Evolutionary conservation across 2,329 filamentous ascomycete genomes (phyloP).

Genomic region (Colletotrichum gloeosporioides): DNA sequence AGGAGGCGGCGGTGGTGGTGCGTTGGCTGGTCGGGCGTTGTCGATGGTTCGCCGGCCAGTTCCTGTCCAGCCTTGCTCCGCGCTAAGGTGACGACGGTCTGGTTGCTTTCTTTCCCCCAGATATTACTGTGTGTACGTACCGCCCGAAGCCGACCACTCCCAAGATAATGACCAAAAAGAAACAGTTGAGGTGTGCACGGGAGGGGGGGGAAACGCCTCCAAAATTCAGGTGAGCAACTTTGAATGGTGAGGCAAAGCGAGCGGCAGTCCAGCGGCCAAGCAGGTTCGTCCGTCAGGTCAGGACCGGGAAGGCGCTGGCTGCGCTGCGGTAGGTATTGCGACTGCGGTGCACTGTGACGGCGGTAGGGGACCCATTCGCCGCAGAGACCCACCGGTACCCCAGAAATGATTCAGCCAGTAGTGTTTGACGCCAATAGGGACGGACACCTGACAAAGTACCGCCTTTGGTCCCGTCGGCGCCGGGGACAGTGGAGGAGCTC

Average conservation of each 20-base stretch:
- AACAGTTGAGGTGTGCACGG: neutral
- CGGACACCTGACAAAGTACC: neutral
- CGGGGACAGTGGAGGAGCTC: neutral
- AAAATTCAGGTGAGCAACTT: neutral
- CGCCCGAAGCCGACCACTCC: neutral
- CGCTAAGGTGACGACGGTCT: neutral
- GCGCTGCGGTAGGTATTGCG: neutral
- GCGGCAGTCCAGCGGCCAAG: neutral
- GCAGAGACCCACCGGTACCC: neutral
- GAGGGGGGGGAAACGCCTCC: neutral
- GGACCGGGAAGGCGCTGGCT: neutral
- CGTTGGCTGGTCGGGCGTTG: neutral
- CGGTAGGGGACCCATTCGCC: neutral
- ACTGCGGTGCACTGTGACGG: neutral
- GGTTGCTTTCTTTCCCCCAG: neutral
- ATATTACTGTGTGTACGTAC: neutral
- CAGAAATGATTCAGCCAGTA: neutral
- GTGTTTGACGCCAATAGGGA: neutral
- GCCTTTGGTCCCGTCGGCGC: neutral
- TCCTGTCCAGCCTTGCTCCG: neutral
- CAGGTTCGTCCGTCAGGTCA: neutral
- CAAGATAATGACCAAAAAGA: neutral
- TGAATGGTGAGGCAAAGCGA: neutral
- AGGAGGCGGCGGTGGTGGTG: constrained; percentile 1
- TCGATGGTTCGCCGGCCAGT: neutral